Conservation (phyloP, 108 stramenopile genomes). For the Mediolabrus comicus region DNA sequence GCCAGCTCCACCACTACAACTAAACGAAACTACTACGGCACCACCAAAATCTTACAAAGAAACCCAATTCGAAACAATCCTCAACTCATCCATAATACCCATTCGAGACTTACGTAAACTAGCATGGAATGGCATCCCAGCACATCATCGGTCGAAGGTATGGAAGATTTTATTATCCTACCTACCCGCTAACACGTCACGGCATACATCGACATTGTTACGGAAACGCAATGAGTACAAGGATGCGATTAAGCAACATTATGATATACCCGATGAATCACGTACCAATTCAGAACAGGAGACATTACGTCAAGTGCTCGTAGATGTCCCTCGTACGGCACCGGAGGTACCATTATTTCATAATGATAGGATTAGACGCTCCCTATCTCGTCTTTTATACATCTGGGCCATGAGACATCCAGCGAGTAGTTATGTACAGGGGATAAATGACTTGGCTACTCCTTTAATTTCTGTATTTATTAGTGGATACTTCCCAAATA, state of each 20-base stretch:
- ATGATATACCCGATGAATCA: slow-evolving; percentile 79
- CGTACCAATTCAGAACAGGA: slow-evolving; percentile 91
- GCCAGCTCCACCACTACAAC: not conserved
- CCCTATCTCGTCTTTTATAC: slow-evolving; percentile 87
- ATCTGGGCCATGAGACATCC: slow-evolving; percentile 98
- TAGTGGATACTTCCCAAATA: slow-evolving; percentile 55
- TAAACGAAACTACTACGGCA: not conserved
- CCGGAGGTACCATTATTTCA: slow-evolving; percentile 93
- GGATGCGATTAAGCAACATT: slow-evolving; percentile 81
- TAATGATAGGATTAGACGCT: slow-evolving; percentile 82
- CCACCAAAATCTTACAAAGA: slow-evolving; percentile 59
- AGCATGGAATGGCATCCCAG: slow-evolving; percentile 84
- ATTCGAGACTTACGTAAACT: slow-evolving; percentile 66
- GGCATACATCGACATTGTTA: slow-evolving; percentile 56
- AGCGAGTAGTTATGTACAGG: slow-evolving; percentile 95
- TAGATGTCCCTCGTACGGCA: slow-evolving; percentile 95
- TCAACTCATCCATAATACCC: slow-evolving; percentile 55
- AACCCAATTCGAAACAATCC: slow-evolving; percentile 57
- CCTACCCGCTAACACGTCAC: slow-evolving; percentile 69
- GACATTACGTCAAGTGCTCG: slow-evolving; percentile 93
- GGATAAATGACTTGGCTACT: slow-evolving; percentile 97
- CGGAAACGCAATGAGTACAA: slow-evolving; percentile 82
- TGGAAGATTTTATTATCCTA: slow-evolving; percentile 87
- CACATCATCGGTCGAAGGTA: slow-evolving; percentile 56
- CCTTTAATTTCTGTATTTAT: slow-evolving; percentile 92